Conservation (phyloP, 768 basidiomycete species). For the Cubamyces sp. region DNA sequence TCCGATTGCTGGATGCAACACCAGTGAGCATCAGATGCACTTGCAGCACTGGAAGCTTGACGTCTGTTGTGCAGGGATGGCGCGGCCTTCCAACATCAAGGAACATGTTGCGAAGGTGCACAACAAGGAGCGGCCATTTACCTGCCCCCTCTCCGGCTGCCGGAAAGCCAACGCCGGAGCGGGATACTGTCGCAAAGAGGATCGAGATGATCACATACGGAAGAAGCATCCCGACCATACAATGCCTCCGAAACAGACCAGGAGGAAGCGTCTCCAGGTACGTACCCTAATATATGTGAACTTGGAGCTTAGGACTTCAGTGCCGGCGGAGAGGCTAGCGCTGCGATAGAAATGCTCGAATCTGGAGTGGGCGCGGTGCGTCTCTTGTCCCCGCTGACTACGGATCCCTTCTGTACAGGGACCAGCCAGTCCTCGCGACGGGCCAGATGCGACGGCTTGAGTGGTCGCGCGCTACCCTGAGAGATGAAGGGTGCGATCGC, state of each 20-base stretch:
- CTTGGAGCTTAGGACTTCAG: background rate
- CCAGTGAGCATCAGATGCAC: background rate
- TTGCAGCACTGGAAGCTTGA: background rate
- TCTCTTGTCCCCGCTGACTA: background rate
- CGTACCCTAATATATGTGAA: background rate
- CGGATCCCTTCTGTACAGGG: background rate
- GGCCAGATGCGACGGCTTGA: too few species aligned
- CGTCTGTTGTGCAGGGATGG: background rate
- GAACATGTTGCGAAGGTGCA: slow-evolving; percentile 1
- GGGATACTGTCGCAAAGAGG: slow-evolving; percentile 1
- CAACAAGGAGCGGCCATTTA: background rate
- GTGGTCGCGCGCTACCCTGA: background rate
- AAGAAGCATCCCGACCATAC: background rate
- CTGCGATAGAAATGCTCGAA: background rate
- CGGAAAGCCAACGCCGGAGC: background rate
- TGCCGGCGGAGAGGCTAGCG: too few species aligned
- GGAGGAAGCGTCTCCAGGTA: background rate
- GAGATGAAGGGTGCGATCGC: too few species aligned
- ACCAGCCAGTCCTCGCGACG: too few species aligned
- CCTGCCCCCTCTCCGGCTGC: slow-evolving; percentile 1
- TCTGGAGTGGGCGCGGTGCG: background rate
- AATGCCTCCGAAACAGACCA: background rate
- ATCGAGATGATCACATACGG: background rate
- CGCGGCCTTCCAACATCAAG: background rate
- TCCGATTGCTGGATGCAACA: background rate